Evolutionary conservation across 2,329 filamentous ascomycete genomes (phyloP).

Genomic region (Talaromyces sp.): DNA sequence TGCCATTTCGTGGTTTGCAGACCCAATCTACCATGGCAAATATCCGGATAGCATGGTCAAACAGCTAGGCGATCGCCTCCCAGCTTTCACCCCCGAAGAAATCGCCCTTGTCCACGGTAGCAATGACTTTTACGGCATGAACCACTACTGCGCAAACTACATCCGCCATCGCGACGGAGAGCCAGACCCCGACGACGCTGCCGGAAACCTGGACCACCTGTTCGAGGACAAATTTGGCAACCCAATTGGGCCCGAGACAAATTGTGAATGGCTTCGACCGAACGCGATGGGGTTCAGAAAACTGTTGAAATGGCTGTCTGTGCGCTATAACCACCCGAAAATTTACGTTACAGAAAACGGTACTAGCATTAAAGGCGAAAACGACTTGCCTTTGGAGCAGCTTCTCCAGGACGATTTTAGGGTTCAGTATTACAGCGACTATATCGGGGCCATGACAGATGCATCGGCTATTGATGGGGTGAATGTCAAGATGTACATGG

Average conservation of each 20-base stretch:
- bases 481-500: slow-evolving; percentile 73
- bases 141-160: slow-evolving; percentile 87
- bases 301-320: slow-evolving; percentile 69
- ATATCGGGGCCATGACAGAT: slow-evolving; percentile 70
- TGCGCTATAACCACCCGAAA: slow-evolving; percentile 67
- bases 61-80: slow-evolving; percentile 73
- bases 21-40: slow-evolving; percentile 77
- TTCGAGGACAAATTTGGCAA: slow-evolving; percentile 66
- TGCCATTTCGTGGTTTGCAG: slow-evolving; percentile 80
- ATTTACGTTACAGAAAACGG: slow-evolving; percentile 90
- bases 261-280: slow-evolving; percentile 74
- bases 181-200: slow-evolving; percentile 60
- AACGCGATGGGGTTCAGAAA: slow-evolving; percentile 71
- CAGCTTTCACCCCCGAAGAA: slow-evolving; percentile 68
- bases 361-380: slow-evolving; percentile 77
- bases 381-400: slow-evolving; percentile 62
- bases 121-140: slow-evolving; percentile 93
- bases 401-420: slow-evolving; percentile 79
- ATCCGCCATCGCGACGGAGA: slow-evolving; percentile 64
- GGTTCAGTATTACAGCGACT: slow-evolving; percentile 69
- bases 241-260: slow-evolving; percentile 73
- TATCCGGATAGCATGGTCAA: slow-evolving; percentile 79
- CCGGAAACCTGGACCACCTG: slow-evolving; percentile 69
- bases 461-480: slow-evolving; percentile 68
- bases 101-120: slow-evolving; percentile 69